These are phyloP conservation scores for Pouteria glomerata DNA, from an alignment of 148 eudicot genomes.

Conservation along the genomic window DNA sequence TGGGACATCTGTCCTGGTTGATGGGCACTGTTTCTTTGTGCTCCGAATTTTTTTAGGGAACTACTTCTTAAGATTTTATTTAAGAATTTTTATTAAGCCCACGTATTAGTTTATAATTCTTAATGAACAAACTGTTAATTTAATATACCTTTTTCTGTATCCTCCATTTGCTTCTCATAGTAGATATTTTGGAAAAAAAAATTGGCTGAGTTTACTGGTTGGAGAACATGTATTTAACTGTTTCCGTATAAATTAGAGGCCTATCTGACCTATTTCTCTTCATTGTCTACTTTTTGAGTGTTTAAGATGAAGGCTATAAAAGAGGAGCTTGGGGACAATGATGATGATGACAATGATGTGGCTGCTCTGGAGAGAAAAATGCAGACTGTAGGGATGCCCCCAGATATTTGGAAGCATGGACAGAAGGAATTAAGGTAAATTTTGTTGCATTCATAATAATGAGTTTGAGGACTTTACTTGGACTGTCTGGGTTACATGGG, in stretches of 20 bases:
- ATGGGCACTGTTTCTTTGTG: not conserved
- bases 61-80: no score
- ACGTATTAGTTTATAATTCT: no score
- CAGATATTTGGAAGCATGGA: constrained; percentile 97
- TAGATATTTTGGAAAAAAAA: no score
- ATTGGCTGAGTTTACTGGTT: no score
- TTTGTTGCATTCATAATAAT: not conserved
- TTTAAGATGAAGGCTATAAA: constrained; percentile 98
- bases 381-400: constrained; percentile 95
- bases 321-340: constrained; percentile 99
- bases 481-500: not conserved
- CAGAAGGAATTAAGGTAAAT: constrained; percentile 85
- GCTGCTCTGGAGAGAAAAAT: constrained; percentile 94
- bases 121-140: no score
- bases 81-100: no score
- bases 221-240: no score
- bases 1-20: not conserved
- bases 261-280: constrained; percentile 7
- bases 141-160: no score
- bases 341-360: constrained; percentile 97
- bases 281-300: not conserved
- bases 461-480: not conserved
- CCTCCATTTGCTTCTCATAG: no score
- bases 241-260: no score
- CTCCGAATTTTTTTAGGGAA: no score